These are phyloP conservation scores for Plasmodium cynomolgi DNA, from an alignment of 169 alveolate genomes.

Conservation along the genomic window DNA sequence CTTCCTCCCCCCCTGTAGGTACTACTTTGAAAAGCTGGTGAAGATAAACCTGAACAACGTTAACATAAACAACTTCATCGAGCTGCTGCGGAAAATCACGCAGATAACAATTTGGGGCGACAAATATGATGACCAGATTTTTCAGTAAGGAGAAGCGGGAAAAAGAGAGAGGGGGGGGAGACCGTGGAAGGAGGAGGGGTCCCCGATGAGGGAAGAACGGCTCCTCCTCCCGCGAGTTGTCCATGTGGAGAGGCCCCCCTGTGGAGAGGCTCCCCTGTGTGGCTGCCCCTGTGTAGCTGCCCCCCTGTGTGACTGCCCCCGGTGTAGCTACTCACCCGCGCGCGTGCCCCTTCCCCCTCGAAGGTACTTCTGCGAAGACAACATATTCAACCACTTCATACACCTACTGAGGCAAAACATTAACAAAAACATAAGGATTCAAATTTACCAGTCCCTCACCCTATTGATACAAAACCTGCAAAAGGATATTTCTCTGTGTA, in stretches of 20 bases:
- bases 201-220: background rate
- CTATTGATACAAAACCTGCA: conserved; percentile 41
- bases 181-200: background rate
- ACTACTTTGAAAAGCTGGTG: conserved; percentile 62
- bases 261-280: background rate
- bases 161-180: background rate
- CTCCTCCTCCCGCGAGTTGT: background rate
- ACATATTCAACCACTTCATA: conserved; percentile 52
- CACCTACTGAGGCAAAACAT: conserved; percentile 41
- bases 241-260: background rate
- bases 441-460: conserved; percentile 56
- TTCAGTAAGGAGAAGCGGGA: conserved; percentile 30
- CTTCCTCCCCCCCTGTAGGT: background rate
- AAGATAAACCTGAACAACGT: conserved; percentile 56
- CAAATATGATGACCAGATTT: conserved; percentile 67
- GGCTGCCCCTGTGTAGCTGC: too few species aligned
- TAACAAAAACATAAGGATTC: conserved; percentile 42
- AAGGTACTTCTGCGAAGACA: conserved; percentile 69
- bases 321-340: background rate
- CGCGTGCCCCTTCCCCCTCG: background rate
- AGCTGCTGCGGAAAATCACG: conserved; percentile 49
- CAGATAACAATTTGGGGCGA: conserved; percentile 75
- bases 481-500: conserved; percentile 60
- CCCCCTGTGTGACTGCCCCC: background rate
- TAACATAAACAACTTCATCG: conserved; percentile 53